Evolutionary conservation across 2,329 filamentous ascomycete genomes (phyloP).

Genomic region (Cercospora sp.): DNA sequence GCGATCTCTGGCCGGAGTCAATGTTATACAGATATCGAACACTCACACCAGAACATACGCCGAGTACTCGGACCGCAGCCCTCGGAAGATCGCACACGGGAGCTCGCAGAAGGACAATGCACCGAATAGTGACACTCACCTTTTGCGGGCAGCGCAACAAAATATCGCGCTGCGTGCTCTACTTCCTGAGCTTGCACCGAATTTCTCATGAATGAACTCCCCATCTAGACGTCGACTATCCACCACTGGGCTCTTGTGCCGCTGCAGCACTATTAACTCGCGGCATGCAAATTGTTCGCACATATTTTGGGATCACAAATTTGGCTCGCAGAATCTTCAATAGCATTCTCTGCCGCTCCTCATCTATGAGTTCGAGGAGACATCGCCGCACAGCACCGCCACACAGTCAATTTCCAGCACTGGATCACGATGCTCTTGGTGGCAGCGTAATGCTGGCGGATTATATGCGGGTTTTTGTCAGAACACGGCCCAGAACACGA

Average conservation of each 20-base stretch:
- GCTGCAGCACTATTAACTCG: not conserved
- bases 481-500: constrained; percentile 14
- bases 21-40: not conserved
- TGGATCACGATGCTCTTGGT: constrained; percentile 5
- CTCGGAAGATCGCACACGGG: not conserved
- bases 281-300: not conserved
- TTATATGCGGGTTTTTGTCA: constrained; percentile 2
- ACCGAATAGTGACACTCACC: not conserved
- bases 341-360: not conserved
- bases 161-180: not conserved
- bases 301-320: not conserved
- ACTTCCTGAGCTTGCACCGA: not conserved
- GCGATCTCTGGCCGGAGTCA: not conserved
- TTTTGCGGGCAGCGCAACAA: not conserved
- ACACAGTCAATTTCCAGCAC: not conserved
- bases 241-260: not conserved
- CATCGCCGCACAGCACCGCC: constrained; percentile 5
- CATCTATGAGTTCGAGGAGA: not conserved
- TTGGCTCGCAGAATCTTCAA: not conserved
- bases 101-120: not conserved
- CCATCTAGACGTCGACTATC: not conserved
- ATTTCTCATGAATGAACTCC: not conserved
- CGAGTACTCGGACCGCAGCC: not conserved
- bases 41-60: not conserved
- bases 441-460: constrained; percentile 14